Percentiles rank a stretch among this genome's conserved stretches.
These are phyloP conservation scores for Trypanosoma conorhini DNA, from an alignment of 208 protist species.

Conservation along the genomic window DNA sequence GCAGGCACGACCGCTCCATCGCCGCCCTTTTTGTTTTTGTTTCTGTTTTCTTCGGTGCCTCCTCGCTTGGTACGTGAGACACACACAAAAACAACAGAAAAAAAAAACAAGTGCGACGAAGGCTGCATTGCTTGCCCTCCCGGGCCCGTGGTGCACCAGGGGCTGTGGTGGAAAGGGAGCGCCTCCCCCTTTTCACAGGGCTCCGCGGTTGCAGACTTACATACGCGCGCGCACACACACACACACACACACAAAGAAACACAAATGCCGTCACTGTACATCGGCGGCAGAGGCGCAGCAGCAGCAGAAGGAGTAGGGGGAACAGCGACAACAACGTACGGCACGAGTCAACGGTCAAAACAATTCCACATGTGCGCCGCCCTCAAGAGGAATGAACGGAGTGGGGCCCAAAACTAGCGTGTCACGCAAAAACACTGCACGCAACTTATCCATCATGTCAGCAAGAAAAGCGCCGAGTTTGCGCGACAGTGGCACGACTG, in stretches of 20 bases:
- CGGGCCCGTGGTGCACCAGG: slow-evolving; percentile 56
- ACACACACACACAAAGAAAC: neutral
- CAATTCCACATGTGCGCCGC: slow-evolving; percentile 35
- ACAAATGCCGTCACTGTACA: neutral
- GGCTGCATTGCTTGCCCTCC: too few relatives aligned
- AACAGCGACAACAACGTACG: too few relatives aligned
- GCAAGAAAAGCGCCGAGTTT: slow-evolving; percentile 75
- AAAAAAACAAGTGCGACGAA: neutral
- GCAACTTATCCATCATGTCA: slow-evolving; percentile 59
- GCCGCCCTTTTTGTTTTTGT: neutral
- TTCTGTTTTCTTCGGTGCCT: slow-evolving; percentile 2
- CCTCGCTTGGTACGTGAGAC: neutral
- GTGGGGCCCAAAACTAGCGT: slow-evolving; percentile 66
- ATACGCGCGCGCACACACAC: neutral
- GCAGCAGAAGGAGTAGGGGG: too few relatives aligned
- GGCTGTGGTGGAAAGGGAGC: slow-evolving; percentile 4
- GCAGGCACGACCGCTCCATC: neutral
- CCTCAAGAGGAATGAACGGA: slow-evolving; percentile 54
- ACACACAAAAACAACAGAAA: neutral
- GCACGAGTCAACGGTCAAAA: neutral
- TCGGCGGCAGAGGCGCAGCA: too few relatives aligned
- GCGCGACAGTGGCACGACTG: slow-evolving; percentile 59
- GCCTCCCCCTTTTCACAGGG: too few relatives aligned
- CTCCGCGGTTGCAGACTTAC: too few relatives aligned
- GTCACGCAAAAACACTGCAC: slow-evolving; percentile 40